Evolutionary conservation across 2,329 filamentous ascomycete genomes (phyloP), one percentile per base, ranked within the genome.

Genomic region (Trichoderma simmonsii): DNA sequence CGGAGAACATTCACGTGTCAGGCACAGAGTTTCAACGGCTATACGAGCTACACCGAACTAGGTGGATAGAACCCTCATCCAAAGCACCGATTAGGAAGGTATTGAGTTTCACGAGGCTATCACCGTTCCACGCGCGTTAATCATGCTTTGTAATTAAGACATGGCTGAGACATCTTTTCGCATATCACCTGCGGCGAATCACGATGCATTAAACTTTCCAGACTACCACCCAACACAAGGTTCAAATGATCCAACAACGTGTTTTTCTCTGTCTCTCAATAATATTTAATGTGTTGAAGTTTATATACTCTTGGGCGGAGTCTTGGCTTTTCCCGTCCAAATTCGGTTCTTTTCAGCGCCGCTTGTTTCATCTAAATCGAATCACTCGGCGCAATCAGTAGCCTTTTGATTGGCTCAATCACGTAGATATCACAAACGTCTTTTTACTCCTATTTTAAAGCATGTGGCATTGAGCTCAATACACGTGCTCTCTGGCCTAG

Each of bases 41-140:
- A 34, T 34, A 34, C 34, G 26, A 51, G 15, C 26, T 36, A 24
- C 21, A 26, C 57, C n/a, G 56, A 28, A 32, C 28, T 56, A 56
- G 39, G 36, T 24, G 39, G 30, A 30, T 43, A 39, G 34, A 26
- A n/a, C 7, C 12, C n/a, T 12, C 14, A 24, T 57, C 24, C 24
- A 36, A 51, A 43, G n/a, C 36, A 48, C 36, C 8, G 21, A 68
- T 68, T 68, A 68, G 66, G 66, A 62, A 54, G 57, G 36, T 51
- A 24, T 62, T 28, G 28, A 21, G 26, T 60, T 62, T 61, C 57
- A 62, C 39, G 57, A 51, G 57, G 51, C 39, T 6, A 18, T n/a
- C n/a, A 61, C 61, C 18, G 21, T 62, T 62, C 43, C 56, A 30
- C 39, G 28, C 36, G 67, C 57, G 28, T 59, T 70, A 70, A 62